Evolutionary conservation across 768 basidiomycete species (phyloP), one percentile per base, ranked within the genome.

Genomic region (Clitopilus hobsonii): DNA sequence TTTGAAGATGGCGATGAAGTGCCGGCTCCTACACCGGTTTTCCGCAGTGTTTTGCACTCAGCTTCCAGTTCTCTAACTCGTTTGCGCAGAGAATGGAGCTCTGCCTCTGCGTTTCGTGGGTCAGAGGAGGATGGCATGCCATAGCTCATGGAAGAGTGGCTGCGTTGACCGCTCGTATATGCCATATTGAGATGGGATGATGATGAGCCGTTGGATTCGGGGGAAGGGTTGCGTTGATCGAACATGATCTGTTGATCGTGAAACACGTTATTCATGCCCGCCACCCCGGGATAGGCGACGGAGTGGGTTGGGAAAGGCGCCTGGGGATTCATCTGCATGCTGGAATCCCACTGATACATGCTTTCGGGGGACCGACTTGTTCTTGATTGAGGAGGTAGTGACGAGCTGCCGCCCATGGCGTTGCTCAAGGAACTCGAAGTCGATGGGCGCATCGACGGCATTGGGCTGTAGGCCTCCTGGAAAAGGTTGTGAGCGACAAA

Each of bases 11-110:
- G 64, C 8, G 78, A 74, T 1, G 72, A 71, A 0, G 69, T 62
- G 10, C 70, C 61, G 24, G 69, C 53, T 11, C 61, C 60, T 58
- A 70, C 47, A 70, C 74, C 51, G 23, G 65, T 57, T 28, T 73
- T 65, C 28, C 76, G 76, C 27, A 75, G 75, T 23, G 77, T 76
- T 41, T 80, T 73, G 61, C 83, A 80, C 57, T 80, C 75, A 53
- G 77, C 75, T 69, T 91, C 86, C 30, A 89, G 77, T 57, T 89
- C 84, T 18, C 72, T 78, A 49, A 90, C 72, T 56, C 74, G 77
- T 58, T 76, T 80, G 36, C 80, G 81, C 24, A 91, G 79, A 25
- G 68, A 71, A 20, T 69, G 73, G 45, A 86, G 66, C 61, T 89
- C 86, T 5, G 77, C 77, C 25, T 83, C 78, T 53, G 58, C 62